phyloP scores from a whole-genome alignment of 1,139 yeast genomes.

The Candida tropicalis region DNA sequence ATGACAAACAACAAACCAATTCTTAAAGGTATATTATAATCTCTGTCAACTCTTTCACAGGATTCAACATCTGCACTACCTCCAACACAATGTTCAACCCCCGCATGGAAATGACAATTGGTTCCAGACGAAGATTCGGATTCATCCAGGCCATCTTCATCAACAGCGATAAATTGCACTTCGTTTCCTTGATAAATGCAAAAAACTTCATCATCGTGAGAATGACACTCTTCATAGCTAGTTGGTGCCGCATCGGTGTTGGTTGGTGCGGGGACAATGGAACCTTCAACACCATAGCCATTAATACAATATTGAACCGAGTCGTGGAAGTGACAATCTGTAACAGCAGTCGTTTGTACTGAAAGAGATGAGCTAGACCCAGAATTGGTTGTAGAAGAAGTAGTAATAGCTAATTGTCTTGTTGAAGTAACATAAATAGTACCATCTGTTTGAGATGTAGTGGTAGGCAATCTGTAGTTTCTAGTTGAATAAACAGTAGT shows the following conservation, averaged over 20 bases:
- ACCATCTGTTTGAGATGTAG: conserved; percentile 5
- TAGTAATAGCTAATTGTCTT: neutral
- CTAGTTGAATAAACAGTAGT: conserved; percentile 5
- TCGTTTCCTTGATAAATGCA: conserved; percentile 27
- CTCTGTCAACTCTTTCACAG: conserved; percentile 23
- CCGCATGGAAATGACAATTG: conserved; percentile 42
- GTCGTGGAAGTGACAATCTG: conserved; percentile 35
- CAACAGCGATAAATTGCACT: conserved; percentile 24
- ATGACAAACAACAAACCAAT: conserved; percentile 36
- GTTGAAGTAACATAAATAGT: conserved; percentile 8
- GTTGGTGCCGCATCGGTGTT: conserved; percentile 22
- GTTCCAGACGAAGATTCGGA: conserved; percentile 15
- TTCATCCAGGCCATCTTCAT: conserved; percentile 9
- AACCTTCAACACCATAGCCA: conserved; percentile 31
- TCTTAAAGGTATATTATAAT: conserved; percentile 29
- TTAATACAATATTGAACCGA: conserved; percentile 27
- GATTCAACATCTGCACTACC: conserved; percentile 15
- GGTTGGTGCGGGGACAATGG: conserved; percentile 30
- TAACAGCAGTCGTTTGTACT: conserved; percentile 16
- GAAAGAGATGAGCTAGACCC: neutral
- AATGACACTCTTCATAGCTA: conserved; percentile 32
- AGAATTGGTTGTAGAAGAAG: neutral
- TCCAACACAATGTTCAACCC: conserved; percentile 39
- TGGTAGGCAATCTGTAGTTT: conserved; percentile 6
- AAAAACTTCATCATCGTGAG: conserved; percentile 27